phyloP scores from a whole-genome alignment of 345 rosid genomes.

The Mallotus nudiflorus region DNA sequence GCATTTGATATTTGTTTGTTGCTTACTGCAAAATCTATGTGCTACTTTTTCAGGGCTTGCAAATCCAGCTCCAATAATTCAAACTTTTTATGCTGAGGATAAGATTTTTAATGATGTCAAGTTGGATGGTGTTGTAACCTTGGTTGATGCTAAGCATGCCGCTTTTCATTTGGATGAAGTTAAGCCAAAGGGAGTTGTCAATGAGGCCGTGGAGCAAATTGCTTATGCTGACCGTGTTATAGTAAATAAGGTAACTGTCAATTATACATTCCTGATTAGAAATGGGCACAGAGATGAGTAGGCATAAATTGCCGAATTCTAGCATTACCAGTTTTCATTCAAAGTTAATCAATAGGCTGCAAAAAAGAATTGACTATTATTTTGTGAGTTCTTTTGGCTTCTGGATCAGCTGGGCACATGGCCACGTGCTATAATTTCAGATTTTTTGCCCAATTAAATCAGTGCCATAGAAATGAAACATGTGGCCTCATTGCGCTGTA shows the following conservation, averaged over 20 bases:
- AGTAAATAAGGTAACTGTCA: constrained; percentile 80
- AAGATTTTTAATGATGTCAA: constrained; percentile 78
- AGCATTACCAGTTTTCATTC: not conserved
- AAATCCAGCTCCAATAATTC: constrained; percentile 96
- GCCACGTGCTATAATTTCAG: not conserved
- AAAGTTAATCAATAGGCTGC: not conserved
- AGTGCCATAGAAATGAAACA: constrained; percentile 9
- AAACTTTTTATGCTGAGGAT: constrained; percentile 95
- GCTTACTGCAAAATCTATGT: constrained; percentile 1
- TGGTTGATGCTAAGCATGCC: constrained; percentile 97
- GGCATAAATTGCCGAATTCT: not conserved
- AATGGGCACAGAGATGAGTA: not conserved
- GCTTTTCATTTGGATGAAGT: constrained; percentile 76
- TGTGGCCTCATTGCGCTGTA: not conserved
- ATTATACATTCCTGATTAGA: not conserved
- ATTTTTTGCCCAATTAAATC: not conserved
- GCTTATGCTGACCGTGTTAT: constrained; percentile 94
- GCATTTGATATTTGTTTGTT: not conserved
- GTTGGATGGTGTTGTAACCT: constrained; percentile 90
- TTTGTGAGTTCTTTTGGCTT: not conserved
- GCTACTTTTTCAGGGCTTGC: constrained; percentile 69
- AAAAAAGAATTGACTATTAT: not conserved
- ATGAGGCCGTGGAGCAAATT: constrained; percentile 97
- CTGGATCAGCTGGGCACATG: not conserved
- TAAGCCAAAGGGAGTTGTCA: constrained; percentile 87